Evolutionary conservation across 2,329 filamentous ascomycete species (phyloP).

Genomic region (Talaromyces sp.): DNA sequence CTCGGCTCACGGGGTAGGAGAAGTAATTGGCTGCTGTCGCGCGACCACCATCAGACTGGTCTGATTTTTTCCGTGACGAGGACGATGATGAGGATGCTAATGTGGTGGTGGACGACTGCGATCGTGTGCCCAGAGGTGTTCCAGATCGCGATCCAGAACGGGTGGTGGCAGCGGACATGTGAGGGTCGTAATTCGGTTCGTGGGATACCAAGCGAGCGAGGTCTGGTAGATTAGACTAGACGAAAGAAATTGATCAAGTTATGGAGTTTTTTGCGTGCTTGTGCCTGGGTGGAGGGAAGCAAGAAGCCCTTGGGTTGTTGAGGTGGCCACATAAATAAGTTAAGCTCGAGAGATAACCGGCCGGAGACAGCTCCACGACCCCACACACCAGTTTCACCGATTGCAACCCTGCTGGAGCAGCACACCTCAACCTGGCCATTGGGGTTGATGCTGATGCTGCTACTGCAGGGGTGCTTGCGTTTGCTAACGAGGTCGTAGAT

Average conservation of each 20-base stretch:
- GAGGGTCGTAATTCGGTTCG: background rate
- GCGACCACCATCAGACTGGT: slow-evolving; percentile 15
- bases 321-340: background rate
- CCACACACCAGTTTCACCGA: background rate
- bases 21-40: slow-evolving; percentile 43
- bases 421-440: background rate
- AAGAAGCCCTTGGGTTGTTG: background rate
- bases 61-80: slow-evolving; percentile 12
- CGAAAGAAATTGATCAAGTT: background rate
- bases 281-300: background rate
- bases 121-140: slow-evolving; percentile 10
- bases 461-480: background rate
- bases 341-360: background rate
- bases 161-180: slow-evolving; percentile 13
- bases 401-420: background rate
- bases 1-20: slow-evolving; percentile 48
- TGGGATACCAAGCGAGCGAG: background rate
- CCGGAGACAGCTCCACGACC: background rate
- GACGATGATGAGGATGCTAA: slow-evolving; percentile 3
- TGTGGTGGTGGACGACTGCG: slow-evolving; percentile 4
- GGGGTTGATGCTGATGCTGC: background rate
- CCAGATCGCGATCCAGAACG: slow-evolving; percentile 10
- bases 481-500: background rate
- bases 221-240: background rate
- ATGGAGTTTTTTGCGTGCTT: background rate